phyloP scores from a whole-genome alignment of 2,329 filamentous ascomycete genomes.

The Xylariaceae sp. region DNA sequence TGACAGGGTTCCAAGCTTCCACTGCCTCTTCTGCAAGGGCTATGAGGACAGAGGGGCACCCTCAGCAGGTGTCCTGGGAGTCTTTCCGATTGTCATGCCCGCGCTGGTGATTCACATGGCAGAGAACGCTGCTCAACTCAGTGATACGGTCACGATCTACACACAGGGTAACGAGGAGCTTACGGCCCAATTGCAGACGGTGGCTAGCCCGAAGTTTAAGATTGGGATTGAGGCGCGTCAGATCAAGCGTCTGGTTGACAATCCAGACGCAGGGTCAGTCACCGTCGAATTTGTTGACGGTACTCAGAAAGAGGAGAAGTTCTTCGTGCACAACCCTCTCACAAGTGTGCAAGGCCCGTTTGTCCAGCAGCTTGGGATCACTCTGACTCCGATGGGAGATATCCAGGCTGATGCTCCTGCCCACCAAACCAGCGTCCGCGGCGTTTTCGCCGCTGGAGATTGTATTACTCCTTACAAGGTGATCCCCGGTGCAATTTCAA shows the following conservation, averaged over 20 bases:
- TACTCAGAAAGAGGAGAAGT: conserved; percentile 21
- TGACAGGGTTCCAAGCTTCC: conserved; percentile 18
- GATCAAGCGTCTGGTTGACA: conserved; percentile 23
- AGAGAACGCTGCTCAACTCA: conserved; percentile 21
- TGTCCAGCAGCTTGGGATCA: conserved; percentile 19
- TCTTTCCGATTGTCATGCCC: conserved; percentile 8
- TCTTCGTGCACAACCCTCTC: conserved; percentile 23
- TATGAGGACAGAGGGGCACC: conserved; percentile 22
- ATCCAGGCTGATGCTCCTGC: conserved; percentile 19
- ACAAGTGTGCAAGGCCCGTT: conserved; percentile 21
- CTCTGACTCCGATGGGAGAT: conserved; percentile 17
- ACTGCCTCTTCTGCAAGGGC: conserved; percentile 24
- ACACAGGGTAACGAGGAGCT: conserved; percentile 23
- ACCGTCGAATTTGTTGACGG: conserved; percentile 23
- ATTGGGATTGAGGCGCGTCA: conserved; percentile 22
- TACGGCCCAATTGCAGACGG: conserved; percentile 6
- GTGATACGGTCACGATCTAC: conserved; percentile 22
- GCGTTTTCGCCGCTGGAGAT: conserved; percentile 28
- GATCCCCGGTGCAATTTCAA: conserved; percentile 18
- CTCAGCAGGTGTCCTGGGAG: conserved; percentile 18
- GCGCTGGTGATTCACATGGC: conserved; percentile 18
- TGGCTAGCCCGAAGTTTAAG: conserved; percentile 10
- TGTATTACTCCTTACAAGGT: conserved; percentile 25
- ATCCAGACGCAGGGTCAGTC: conserved; percentile 1
- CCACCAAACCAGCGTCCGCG: conserved; percentile 20